Conservation (phyloP, 192 early-diverging fungal genomes). For the Backusella mclennaniae region DNA sequence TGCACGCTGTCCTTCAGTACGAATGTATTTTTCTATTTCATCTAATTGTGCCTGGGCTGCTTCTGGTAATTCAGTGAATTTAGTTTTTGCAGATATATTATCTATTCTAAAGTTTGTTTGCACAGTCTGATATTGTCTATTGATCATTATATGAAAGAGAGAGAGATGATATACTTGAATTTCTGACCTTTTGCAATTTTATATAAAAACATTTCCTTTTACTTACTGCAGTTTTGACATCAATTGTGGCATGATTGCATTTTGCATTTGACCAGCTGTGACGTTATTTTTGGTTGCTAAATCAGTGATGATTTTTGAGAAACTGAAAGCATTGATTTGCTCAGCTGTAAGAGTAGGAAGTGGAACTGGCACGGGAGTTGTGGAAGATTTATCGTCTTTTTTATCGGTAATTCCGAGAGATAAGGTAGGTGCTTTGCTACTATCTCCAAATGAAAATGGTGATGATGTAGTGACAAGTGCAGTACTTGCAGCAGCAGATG, state of each 20-base stretch:
- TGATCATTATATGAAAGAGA: neutral
- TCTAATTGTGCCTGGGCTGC: constrained; percentile 27
- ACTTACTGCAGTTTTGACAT: constrained; percentile 8
- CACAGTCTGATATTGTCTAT: constrained; percentile 18
- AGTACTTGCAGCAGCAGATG: neutral
- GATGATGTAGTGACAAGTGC: constrained; percentile 3
- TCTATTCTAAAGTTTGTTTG: constrained; percentile 30
- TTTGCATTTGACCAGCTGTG: constrained; percentile 2
- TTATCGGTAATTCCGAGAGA: neutral
- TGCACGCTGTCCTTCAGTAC: constrained; percentile 19
- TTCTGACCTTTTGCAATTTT: neutral
- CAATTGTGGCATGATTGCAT: neutral
- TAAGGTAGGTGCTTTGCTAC: neutral
- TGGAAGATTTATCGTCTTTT: neutral
- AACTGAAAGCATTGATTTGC: constrained; percentile 5
- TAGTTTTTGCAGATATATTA: constrained; percentile 19
- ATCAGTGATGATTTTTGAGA: constrained; percentile 11
- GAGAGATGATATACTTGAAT: neutral
- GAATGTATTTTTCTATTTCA: constrained; percentile 29
- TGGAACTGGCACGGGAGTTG: neutral
- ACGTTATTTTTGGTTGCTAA: neutral
- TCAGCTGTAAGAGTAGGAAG: constrained; percentile 3
- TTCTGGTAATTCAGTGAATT: constrained; percentile 32
- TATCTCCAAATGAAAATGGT: constrained; percentile 8
- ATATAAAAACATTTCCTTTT: neutral